Percentiles rank a stretch among this genome's conserved stretches.
Evolutionary conservation across 2,329 filamentous ascomycete species (phyloP).

Genomic region (Orbilia ellipsospora): DNA sequence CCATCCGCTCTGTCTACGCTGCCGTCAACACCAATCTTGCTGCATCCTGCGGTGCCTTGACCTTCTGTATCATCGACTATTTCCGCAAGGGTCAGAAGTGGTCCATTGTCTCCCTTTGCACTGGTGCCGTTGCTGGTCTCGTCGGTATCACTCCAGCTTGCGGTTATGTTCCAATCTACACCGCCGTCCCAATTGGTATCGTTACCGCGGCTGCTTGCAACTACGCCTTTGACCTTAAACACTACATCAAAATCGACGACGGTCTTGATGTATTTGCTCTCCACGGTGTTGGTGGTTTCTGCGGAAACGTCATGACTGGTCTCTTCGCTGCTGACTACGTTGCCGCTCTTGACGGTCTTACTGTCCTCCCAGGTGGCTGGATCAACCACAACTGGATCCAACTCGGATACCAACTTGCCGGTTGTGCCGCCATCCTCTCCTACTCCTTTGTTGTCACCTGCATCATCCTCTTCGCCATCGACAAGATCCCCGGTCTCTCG

Average conservation of each 20-base stretch:
- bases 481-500: constrained; percentile 70
- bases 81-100: constrained; percentile 65
- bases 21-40: constrained; percentile 72
- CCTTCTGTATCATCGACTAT: constrained; percentile 69
- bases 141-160: constrained; percentile 71
- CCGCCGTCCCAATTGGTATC: constrained; percentile 67
- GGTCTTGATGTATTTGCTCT: constrained; percentile 72
- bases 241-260: constrained; percentile 69
- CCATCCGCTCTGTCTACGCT: constrained; percentile 65
- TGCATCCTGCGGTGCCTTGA: constrained; percentile 68
- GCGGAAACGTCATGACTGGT: constrained; percentile 70
- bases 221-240: constrained; percentile 66
- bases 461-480: constrained; percentile 68
- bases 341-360: constrained; percentile 67
- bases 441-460: constrained; percentile 70
- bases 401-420: constrained; percentile 70
- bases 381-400: constrained; percentile 68
- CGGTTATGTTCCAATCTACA: constrained; percentile 68
- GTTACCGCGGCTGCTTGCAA: constrained; percentile 67
- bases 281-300: constrained; percentile 70
- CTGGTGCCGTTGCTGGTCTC: constrained; percentile 69
- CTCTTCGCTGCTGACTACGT: constrained; percentile 68
- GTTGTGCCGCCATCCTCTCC: constrained; percentile 68
- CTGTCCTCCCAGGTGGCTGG: constrained; percentile 65
- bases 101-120: constrained; percentile 67